Evolutionary conservation across 768 basidiomycete genomes (phyloP).

Genomic region (Phaeolepiota aurea): DNA sequence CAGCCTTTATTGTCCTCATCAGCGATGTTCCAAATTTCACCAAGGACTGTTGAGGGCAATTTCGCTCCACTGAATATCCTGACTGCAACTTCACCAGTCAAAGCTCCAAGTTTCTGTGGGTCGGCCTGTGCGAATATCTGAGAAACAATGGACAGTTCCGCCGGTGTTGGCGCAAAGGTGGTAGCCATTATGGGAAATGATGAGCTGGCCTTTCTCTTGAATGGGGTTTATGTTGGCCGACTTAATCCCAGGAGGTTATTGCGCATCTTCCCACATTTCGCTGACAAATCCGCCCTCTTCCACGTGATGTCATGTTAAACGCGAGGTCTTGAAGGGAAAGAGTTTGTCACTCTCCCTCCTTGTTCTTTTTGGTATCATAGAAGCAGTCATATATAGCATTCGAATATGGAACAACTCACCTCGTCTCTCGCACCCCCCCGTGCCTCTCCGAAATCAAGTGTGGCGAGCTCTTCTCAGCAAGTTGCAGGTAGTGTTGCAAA

Average conservation of each 20-base stretch:
- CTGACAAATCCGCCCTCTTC: too few relatives aligned
- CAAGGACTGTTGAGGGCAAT: constrained; percentile 67
- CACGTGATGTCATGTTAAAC: not conserved
- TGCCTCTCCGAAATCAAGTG: constrained; percentile 47
- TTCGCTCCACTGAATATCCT: constrained; percentile 79
- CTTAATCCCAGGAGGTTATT: too few relatives aligned
- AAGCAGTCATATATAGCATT: constrained; percentile 12
- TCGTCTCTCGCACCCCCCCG: constrained; percentile 56
- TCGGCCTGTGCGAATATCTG: constrained; percentile 71
- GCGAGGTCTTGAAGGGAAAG: not conserved
- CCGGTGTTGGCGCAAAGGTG: constrained; percentile 35
- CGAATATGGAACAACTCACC: constrained; percentile 64
- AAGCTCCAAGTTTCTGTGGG: constrained; percentile 69
- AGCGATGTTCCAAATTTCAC: constrained; percentile 90
- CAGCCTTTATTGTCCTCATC: constrained; percentile 94
- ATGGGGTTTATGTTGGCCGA: not conserved
- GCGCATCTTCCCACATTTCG: too few relatives aligned
- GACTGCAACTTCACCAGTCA: constrained; percentile 89
- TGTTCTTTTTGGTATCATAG: too few relatives aligned
- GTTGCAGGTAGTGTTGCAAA: constrained; percentile 76
- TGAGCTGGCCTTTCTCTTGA: not conserved
- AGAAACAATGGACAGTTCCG: constrained; percentile 54
- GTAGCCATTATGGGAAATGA: constrained; percentile 26
- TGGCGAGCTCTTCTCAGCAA: constrained; percentile 43
- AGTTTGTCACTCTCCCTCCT: too few relatives aligned